Evolutionary conservation across 495 filamentous ascomycete species (phyloP), one percentile per base, ranked within the genome.

Genomic region (Aspergillus diversus): DNA sequence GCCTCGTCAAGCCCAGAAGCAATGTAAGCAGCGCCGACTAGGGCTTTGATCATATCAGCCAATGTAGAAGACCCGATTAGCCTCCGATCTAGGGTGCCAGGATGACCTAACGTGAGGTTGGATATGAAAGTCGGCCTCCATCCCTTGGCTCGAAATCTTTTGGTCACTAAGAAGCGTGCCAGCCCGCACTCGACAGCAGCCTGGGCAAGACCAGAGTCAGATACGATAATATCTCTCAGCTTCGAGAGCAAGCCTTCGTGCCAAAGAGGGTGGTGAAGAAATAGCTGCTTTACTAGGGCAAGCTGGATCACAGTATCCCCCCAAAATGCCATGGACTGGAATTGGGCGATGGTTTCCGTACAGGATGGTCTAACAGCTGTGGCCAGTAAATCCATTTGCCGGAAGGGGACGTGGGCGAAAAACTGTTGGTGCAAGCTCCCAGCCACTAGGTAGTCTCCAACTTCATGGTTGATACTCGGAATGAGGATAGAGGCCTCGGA

Each of bases 191-290:
- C 33, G 3, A 13, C 42, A 15, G 43, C 50, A 46, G 59, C 59
- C 11, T 43, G 33, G 4, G 59, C 50, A 27, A 61, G 59, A 7
- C 59, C 50, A n/a, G 35, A n/a, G 37, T 61, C 50, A 31, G 59
- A 61, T 2, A 61, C 16, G 31, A 61, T 46, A 12, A 21, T n/a
- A 21, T 55, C 32, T 34, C 46, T 61, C 15, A 55, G n/a, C n/a
- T 54, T 27, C 3, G 59, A 54, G 37, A 61, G 43, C 7, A 55
- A 21, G 35, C 59, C 59, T 55, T 61, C 34, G 34, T 61, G 59
- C 59, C 59, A 61, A 5, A 43, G 16, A 34, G 35, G 33, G 33
- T 61, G 59, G 16, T 61, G 49, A 33, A 55, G 27, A 16, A 61
- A 61, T 16, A 61, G 12, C 16, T 61, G 59, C 50, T 33, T 47